phyloP scores from a whole-genome alignment of 306 rosid species.

The Castanea sativa region DNA sequence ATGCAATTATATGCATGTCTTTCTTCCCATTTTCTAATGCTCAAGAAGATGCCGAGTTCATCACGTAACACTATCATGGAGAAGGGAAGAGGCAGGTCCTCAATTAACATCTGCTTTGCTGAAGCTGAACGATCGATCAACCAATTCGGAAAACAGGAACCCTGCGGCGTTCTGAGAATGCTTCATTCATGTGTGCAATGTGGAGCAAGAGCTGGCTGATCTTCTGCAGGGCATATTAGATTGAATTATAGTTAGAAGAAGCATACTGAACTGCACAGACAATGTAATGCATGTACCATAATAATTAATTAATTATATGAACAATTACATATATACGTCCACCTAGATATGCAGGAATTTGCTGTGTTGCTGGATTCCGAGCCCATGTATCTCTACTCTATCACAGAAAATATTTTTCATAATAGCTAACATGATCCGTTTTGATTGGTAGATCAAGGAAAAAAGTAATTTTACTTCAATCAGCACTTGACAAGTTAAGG shows the following conservation, averaged over 20 bases:
- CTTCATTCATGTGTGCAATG: constrained; percentile 56
- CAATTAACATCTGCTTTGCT: not conserved
- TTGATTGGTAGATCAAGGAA: too few species aligned
- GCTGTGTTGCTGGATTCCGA: too few species aligned
- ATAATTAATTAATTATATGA: not conserved
- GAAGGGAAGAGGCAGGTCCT: not conserved
- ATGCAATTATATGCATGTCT: not conserved
- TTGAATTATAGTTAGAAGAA: not conserved
- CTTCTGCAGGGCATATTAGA: constrained; percentile 33
- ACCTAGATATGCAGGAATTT: too few species aligned
- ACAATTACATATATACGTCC: too few species aligned
- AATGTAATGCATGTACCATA: not conserved
- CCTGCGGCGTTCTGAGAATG: constrained; percentile 45
- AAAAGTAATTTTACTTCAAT: too few species aligned
- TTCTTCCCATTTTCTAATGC: not conserved
- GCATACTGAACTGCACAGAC: too few species aligned
- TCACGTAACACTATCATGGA: not conserved
- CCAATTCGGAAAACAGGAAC: constrained; percentile 52
- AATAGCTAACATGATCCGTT: too few species aligned
- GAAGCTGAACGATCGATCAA: constrained; percentile 1
- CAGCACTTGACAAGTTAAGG: too few species aligned
- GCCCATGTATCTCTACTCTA: not conserved
- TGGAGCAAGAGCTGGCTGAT: constrained; percentile 48
- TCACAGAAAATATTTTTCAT: not conserved
- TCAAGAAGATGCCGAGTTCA: not conserved